phyloP scores from a whole-genome alignment of 768 basidiomycete genomes.

The Amanita inopinata region DNA sequence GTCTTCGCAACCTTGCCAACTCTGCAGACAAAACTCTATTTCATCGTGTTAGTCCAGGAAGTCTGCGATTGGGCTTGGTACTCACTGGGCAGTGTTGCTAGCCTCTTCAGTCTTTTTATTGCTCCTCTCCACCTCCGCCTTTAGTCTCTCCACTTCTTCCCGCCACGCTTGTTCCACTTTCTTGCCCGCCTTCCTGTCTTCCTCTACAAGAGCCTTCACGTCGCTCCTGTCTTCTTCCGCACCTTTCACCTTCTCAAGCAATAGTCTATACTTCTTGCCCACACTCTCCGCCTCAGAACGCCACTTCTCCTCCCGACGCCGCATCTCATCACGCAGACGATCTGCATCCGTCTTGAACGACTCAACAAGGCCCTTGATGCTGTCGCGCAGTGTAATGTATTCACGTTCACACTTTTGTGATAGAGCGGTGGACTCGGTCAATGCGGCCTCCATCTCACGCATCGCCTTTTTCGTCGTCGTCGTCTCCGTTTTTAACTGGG shows the following conservation, averaged over 20 bases:
- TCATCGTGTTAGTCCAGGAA: constrained; percentile 9
- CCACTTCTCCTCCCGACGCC: constrained; percentile 59
- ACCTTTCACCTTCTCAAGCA: constrained; percentile 53
- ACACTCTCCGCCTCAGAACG: constrained; percentile 57
- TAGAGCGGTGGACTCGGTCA: constrained; percentile 65
- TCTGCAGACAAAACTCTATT: constrained; percentile 50
- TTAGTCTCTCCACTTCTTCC: constrained; percentile 45
- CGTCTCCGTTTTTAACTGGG: constrained; percentile 67
- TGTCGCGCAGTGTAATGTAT: constrained; percentile 70
- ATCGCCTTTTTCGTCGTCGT: constrained; percentile 62
- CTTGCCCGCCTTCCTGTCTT: constrained; percentile 37
- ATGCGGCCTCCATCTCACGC: constrained; percentile 70
- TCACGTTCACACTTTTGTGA: constrained; percentile 79
- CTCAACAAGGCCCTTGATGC: constrained; percentile 61
- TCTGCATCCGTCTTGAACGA: constrained; percentile 71
- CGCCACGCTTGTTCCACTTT: constrained; percentile 56
- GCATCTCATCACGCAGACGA: constrained; percentile 64
- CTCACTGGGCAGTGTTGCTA: constrained; percentile 52
- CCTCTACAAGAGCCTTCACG: constrained; percentile 40
- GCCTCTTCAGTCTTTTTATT: constrained; percentile 48
- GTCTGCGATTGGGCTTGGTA: constrained; percentile 9
- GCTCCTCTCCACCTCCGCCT: constrained; percentile 42
- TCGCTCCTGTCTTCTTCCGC: constrained; percentile 35
- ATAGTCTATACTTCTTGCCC: constrained; percentile 57
- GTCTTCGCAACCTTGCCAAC: constrained; percentile 56